Evolutionary conservation across 306 rosid genomes (phyloP).

Genomic region (Pyrus communis): DNA sequence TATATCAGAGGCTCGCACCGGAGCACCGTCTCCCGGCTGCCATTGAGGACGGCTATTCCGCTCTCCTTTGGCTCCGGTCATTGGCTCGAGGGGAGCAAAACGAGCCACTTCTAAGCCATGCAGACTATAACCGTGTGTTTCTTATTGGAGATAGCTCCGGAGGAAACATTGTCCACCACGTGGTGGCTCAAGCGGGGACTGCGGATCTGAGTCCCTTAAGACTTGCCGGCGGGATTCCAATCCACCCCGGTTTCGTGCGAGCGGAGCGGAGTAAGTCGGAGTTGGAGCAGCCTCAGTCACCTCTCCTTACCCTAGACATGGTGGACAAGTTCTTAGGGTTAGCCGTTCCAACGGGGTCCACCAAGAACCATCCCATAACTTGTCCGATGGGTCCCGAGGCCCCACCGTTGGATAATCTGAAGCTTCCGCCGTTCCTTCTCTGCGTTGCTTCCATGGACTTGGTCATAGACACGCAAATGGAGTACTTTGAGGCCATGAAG

Average conservation of each 20-base stretch:
- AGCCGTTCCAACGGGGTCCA: conserved; percentile 37
- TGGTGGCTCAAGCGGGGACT: conserved; percentile 31
- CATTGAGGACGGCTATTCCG: conserved; percentile 29
- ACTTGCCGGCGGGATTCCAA: conserved; percentile 44
- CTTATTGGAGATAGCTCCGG: conserved; percentile 73
- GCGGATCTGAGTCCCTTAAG: conserved; percentile 30
- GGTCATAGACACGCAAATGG: conserved; percentile 46
- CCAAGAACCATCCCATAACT: conserved; percentile 61
- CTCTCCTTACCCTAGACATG: conserved; percentile 61
- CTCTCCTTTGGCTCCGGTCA: conserved; percentile 48
- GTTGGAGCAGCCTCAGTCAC: conserved; percentile 53
- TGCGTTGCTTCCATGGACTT: conserved; percentile 60
- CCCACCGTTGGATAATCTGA: conserved; percentile 25
- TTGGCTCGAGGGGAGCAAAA: conserved; percentile 19
- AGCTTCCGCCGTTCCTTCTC: conserved; percentile 47
- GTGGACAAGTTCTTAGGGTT: conserved; percentile 49
- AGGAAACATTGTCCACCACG: conserved; percentile 52
- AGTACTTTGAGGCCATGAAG: conserved; percentile 64
- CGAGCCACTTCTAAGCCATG: conserved; percentile 26
- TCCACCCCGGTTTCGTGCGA: conserved; percentile 59
- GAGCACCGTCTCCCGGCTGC: conserved; percentile 69
- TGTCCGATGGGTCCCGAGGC: conserved; percentile 62
- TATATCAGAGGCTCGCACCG: conserved; percentile 39
- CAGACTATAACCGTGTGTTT: conserved; percentile 45
- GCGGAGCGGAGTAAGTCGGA: conserved; percentile 50